phyloP scores from a whole-genome alignment of 192 early-diverging fungal genomes.

The Coemansia sp. region DNA sequence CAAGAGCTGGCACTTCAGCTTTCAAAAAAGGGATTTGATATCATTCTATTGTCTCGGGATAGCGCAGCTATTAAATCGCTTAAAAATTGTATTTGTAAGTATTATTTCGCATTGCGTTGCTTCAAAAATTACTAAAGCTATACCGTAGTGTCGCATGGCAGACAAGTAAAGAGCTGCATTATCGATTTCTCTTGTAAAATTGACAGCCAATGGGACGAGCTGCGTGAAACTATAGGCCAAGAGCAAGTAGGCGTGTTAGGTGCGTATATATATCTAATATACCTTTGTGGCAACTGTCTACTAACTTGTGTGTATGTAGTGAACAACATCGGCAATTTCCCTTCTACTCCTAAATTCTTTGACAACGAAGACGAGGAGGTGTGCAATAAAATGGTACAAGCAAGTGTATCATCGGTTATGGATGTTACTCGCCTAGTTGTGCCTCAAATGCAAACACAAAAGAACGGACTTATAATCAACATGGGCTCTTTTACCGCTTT shows the following conservation, averaged over 20 bases:
- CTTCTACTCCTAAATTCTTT: constrained; percentile 81
- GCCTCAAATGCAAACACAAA: constrained; percentile 71
- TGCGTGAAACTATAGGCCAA: constrained; percentile 56
- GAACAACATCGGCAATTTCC: constrained; percentile 91
- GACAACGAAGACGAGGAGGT: constrained; percentile 66
- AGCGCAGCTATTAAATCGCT: constrained; percentile 22
- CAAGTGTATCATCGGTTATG: constrained; percentile 80
- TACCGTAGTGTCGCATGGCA: constrained; percentile 34
- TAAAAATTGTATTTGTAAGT: constrained; percentile 48
- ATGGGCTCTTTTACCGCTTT: constrained; percentile 84
- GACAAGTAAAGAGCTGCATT: constrained; percentile 59
- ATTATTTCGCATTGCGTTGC: constrained; percentile 16
- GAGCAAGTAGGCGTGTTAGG: constrained; percentile 42
- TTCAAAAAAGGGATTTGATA: constrained; percentile 72
- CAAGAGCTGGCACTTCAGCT: constrained; percentile 88
- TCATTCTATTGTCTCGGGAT: constrained; percentile 81
- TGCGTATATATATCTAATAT: constrained; percentile 5
- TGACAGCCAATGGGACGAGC: constrained; percentile 57
- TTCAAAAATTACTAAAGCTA: not conserved
- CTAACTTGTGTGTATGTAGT: constrained; percentile 39
- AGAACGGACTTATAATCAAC: constrained; percentile 85
- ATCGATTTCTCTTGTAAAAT: constrained; percentile 73
- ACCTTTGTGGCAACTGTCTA: too few species aligned
- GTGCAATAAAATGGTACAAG: constrained; percentile 75
- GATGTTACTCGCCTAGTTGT: constrained; percentile 76